Evolutionary conservation across 768 basidiomycete genomes (phyloP).

Genomic region (Termitomyces sp.): DNA sequence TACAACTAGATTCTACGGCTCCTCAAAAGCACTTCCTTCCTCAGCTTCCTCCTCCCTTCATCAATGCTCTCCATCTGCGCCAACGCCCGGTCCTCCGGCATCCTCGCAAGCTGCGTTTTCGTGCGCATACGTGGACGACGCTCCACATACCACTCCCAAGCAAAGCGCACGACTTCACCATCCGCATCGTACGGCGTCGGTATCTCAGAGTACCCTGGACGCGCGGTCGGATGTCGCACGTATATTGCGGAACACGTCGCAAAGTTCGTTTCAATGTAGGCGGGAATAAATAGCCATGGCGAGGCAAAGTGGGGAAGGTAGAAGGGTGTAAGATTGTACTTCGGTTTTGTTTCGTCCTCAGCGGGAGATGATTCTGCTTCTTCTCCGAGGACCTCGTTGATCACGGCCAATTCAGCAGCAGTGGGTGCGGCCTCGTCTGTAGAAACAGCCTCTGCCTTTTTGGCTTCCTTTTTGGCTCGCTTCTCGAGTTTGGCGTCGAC

Average conservation of each 20-base stretch:
- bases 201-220: constrained; percentile 94
- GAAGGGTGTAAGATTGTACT: constrained; percentile 64
- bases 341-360: neutral
- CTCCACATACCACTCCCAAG: constrained; percentile 95
- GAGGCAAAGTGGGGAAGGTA: constrained; percentile 83
- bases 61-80: constrained; percentile 32
- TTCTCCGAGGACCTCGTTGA: neutral
- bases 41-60: constrained; percentile 23
- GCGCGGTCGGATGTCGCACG: constrained; percentile 93
- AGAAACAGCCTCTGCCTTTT: neutral
- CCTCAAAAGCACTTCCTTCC: constrained; percentile 20
- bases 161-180: constrained; percentile 85
- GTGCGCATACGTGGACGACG: constrained; percentile 67
- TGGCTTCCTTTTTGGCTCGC: neutral
- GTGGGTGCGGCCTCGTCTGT: neutral
- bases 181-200: constrained; percentile 96
- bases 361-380: neutral
- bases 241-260: constrained; percentile 88
- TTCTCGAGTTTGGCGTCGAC: constrained; percentile 7
- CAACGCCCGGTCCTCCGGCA: constrained; percentile 64
- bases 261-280: constrained; percentile 84
- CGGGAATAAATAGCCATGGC: constrained; percentile 92
- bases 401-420: constrained; percentile 3
- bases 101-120: constrained; percentile 55
- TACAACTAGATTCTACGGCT: neutral